Evolutionary conservation across 2,329 filamentous ascomycete genomes (phyloP), one percentile per base, ranked within the genome.

Genomic region (Ophiognomonia clavigignenti-juglandacearum): DNA sequence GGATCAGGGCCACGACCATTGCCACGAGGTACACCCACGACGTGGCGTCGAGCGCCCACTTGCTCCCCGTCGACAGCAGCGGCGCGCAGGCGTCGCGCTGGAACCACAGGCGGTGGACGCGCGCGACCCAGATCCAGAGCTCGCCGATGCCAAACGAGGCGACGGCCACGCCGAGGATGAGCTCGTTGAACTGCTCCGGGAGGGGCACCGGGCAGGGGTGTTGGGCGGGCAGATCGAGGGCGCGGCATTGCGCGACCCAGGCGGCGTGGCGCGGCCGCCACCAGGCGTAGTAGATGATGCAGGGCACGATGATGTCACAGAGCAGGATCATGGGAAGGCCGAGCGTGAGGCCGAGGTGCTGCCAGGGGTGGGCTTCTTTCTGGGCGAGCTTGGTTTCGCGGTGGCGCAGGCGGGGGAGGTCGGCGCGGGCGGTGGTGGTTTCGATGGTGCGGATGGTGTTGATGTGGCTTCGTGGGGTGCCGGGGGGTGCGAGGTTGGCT

Each of bases 101-200:
- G 13, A 42, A 11, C 19, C 43, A 45, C 16, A 51, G 49, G 13
- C 49, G 27, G 38, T 40, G 27, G 4, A 48, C 42, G 18, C 49
- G 42, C 23, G 39, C 45, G 4, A 51, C 38, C 38, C 48, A 46
- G 16, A 51, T 48, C 34, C 47, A 51, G 8, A 51, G 49, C 42
- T 51, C 66, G 45, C 61, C 67, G 64, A 64, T 63, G 62, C 62
- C 67, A 59, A 63, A 61, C 47, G 63, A 71, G 32, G 73, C 87
- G 34, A 63, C 88, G 45, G 79, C 79, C 2, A 80, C 85, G 48
- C 70, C 92, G 61, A 88, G 85, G 72, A 88, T 49, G 39, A 44
- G 41, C 18, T 34, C 39, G 42, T 51, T 32, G 39, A 45, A 51
- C 23, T 42, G 32, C 32, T 39, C 24, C 16, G 49, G 32, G 8